Conservation (phyloP, 306 rosid species). For the Dalbergia cochinchinensis region DNA sequence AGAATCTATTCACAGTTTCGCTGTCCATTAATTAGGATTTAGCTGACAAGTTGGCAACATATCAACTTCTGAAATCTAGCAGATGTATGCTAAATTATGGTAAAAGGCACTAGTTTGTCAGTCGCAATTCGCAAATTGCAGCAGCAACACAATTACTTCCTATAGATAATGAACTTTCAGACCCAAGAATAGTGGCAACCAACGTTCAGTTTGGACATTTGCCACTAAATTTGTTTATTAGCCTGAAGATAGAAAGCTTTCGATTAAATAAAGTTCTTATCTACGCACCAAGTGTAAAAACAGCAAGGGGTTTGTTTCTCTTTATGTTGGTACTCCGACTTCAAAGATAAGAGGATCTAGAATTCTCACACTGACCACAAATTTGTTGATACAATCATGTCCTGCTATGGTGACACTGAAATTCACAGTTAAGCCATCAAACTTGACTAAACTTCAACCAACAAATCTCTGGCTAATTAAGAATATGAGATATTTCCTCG, state of each 20-base stretch:
- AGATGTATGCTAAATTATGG: too few species aligned
- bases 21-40: too few species aligned
- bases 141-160: too few species aligned
- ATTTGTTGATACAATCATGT: background rate
- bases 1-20: too few species aligned
- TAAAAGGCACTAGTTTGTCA: too few species aligned
- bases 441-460: conserved; percentile 38
- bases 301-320: background rate
- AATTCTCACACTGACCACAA: background rate
- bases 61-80: too few species aligned
- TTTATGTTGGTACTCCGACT: background rate
- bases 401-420: conserved; percentile 8
- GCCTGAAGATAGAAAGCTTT: background rate
- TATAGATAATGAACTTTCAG: background rate
- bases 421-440: conserved; percentile 36
- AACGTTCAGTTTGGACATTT: background rate
- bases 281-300: background rate
- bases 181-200: background rate
- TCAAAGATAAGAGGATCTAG: conserved; percentile 11
- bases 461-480: background rate
- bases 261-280: background rate
- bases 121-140: too few species aligned
- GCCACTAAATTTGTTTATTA: background rate
- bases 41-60: too few species aligned
- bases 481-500: conserved; percentile 1